Percentiles rank a stretch among this genome's conserved stretches.
phyloP scores from a whole-genome alignment of 2,329 filamentous ascomycete species.

The Venturiaceae sp. region DNA sequence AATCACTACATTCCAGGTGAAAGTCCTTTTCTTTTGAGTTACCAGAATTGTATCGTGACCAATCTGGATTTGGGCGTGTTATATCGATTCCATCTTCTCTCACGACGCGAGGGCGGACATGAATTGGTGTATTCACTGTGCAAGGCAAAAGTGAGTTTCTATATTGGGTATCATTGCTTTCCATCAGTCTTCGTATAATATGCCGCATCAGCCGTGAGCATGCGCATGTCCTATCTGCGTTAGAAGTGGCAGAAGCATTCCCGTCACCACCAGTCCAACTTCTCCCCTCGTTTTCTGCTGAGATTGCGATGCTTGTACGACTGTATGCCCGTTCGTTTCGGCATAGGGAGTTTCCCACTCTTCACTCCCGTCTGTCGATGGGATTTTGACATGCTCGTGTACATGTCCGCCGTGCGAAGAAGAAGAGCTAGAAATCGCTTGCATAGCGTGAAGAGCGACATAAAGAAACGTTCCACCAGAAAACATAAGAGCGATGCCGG shows the following conservation, averaged over 20 bases:
- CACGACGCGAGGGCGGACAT: too few relatives aligned
- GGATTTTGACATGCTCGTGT: conserved; percentile 27
- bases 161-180: too few relatives aligned
- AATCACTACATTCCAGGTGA: too few relatives aligned
- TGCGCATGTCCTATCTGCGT: conserved; percentile 73
- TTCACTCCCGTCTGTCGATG: not conserved
- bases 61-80: too few relatives aligned
- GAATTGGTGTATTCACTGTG: too few relatives aligned
- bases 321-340: conserved; percentile 61
- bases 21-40: too few relatives aligned
- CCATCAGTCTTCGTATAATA: too few relatives aligned
- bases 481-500: conserved; percentile 87
- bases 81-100: too few relatives aligned
- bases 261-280: conserved; percentile 56
- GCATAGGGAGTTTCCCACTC: not conserved
- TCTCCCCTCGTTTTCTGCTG: conserved; percentile 41
- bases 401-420: conserved; percentile 37
- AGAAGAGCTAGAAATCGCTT: conserved; percentile 47
- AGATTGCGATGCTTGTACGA: conserved; percentile 97
- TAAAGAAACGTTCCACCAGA: conserved; percentile 96
- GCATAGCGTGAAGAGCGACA: conserved; percentile 98
- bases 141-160: too few relatives aligned
- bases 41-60: too few relatives aligned
- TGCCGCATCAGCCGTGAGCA: conserved; percentile 7
- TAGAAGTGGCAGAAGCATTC: conserved; percentile 69